Evolutionary conservation across 2,329 filamentous ascomycete species (phyloP), one percentile per base, ranked within the genome.

Genomic region (Grosmannia serpens): DNA sequence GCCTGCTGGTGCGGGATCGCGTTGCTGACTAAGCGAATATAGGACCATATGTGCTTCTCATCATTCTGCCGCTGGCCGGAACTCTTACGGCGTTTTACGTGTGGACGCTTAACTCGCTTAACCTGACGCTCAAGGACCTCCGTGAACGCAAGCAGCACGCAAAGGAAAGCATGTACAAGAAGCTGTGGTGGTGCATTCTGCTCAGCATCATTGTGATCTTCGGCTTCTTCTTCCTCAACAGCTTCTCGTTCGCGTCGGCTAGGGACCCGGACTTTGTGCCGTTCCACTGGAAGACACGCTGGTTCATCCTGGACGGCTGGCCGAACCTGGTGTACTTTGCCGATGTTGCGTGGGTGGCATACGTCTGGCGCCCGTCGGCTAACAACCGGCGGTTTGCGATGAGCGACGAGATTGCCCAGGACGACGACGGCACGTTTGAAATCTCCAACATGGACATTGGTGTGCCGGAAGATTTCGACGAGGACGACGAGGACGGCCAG

Each of bases 251-350:
- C 70, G 92, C 91, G 54, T 91, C 91, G 15, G 84, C 85, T 53
- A 83, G 82, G 53, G 87, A 91, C 63, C 89, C 89, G 0, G 88
- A 95, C 70, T 99, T 95, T 70, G 90, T 96, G 5, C 94, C 94
- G 1, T 89, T 89, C 65, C 92, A 99, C 73, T 99, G 94, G 94
- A 92, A 96, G 75, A 91, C 89, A 5, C 79, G 94, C 61, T 99
- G 94, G 94, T 99, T 99, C 68, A 83, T 99, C 52, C 81, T 99
- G 24, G 94, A 99, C 68, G 94, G 94, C 58, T 99, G 94, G 94
- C 78, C 97, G 55, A 97, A 97, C 70, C 74, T 99, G 58, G 92
- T 99, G 20, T 99, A 97, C 73, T 84, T 99, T 63, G 89, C 88
- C 60, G 92, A 99, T 67, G 90, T 99, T 29, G 85, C 84, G 58